A percentile compares a stretch with the other conserved stretches of the same genome.
Evolutionary conservation across 805 yeast genomes (phyloP).

Genomic region (Saccharomycopsis capsularis): DNA sequence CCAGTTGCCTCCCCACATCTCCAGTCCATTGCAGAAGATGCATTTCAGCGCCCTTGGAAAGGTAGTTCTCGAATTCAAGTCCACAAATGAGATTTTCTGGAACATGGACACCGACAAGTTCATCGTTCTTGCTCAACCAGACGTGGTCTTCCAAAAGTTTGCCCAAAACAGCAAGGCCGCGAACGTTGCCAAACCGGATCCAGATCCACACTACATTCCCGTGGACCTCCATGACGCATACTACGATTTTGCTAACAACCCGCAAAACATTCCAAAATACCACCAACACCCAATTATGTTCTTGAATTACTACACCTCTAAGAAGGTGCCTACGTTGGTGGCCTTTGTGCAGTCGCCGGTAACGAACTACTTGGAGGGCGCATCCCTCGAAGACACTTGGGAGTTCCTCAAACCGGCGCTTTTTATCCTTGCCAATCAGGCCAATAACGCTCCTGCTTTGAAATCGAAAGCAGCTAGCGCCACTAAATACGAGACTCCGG

Average conservation of each 20-base stretch:
- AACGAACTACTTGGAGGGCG: conserved; percentile 48
- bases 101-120: conserved; percentile 43
- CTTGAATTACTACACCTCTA: conserved; percentile 48
- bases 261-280: conserved; percentile 31
- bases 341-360: conserved; percentile 66
- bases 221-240: conserved; percentile 15
- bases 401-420: conserved; percentile 50
- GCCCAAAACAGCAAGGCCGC: conserved; percentile 7
- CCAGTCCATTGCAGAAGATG: conserved; percentile 39
- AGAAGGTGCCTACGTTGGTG: conserved; percentile 47
- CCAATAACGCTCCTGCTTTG: conserved; percentile 12
- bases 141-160: conserved; percentile 20
- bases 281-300: conserved; percentile 57
- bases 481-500: conserved; percentile 19
- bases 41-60: conserved; percentile 69
- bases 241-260: conserved; percentile 23
- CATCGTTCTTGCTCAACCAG: conserved; percentile 37
- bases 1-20: conserved; percentile 40
- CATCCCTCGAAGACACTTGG: conserved; percentile 44
- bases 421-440: conserved; percentile 26
- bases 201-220: conserved; percentile 4
- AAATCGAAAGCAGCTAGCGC: no score
- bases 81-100: conserved; percentile 51
- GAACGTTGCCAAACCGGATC: conserved; percentile 10
- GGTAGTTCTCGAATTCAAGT: conserved; percentile 54